These are phyloP conservation scores for Erysimum cheiri DNA, from an alignment of 441 rosid species.

Conservation along the genomic window DNA sequence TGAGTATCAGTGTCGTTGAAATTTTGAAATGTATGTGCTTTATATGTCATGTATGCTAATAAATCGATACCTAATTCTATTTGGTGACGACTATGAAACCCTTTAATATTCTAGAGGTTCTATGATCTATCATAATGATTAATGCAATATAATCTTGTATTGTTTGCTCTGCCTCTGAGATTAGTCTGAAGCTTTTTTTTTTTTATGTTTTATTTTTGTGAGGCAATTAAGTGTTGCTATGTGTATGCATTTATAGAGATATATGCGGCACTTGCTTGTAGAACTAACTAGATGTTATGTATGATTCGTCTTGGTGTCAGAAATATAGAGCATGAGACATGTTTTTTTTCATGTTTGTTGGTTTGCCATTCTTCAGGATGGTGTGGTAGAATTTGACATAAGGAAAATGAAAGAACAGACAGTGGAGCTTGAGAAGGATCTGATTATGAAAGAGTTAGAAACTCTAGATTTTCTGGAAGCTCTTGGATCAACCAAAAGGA, in stretches of 20 bases:
- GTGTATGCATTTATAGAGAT: neutral
- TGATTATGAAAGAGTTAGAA: conserved; percentile 87
- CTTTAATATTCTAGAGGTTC: neutral
- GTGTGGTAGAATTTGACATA: conserved; percentile 66
- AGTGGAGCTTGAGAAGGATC: conserved; percentile 82
- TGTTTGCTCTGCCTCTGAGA: conserved; percentile 1
- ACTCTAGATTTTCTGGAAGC: conserved; percentile 91
- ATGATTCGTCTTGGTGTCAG: neutral
- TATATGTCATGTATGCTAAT: neutral
- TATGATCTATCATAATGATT: too few species aligned
- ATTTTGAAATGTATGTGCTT: neutral
- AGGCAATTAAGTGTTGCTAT: neutral
- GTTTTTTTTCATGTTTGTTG: conserved; percentile 4
- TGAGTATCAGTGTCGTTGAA: neutral
- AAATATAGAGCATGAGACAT: neutral
- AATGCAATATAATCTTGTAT: neutral
- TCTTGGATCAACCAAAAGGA: conserved; percentile 75
- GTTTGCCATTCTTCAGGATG: conserved; percentile 41
- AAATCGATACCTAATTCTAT: neutral
- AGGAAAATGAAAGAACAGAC: conserved; percentile 76
- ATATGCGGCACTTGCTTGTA: neutral
- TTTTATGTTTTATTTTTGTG: neutral
- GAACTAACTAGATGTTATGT: neutral
- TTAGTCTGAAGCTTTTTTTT: conserved; percentile 5
- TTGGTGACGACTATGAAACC: neutral